A percentile compares a stretch with the other conserved stretches of the same genome.
Conservation (phyloP, 139 green algal genomes). For the Pycnococcus provasolii region DNA sequence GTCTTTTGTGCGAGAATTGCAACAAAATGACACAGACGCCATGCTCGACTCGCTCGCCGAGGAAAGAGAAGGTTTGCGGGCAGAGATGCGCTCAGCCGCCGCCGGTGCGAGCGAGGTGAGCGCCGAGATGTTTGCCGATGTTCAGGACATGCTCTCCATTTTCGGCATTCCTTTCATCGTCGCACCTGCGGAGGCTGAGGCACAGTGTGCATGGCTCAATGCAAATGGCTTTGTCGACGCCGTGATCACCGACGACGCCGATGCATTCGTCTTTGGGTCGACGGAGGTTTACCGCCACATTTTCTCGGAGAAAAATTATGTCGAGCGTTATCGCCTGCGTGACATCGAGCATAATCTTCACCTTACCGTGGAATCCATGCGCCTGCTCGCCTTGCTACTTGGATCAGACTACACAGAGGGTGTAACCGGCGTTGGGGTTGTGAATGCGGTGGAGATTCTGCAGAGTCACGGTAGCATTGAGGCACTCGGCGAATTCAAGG, state of each 20-base stretch:
- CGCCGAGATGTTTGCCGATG: conserved; percentile 14
- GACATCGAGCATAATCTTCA: conserved; percentile 78
- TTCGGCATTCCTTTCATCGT: conserved; percentile 97
- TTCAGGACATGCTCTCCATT: conserved; percentile 79
- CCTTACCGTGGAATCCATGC: conserved; percentile 37
- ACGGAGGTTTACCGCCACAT: conserved; percentile 67
- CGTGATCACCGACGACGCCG: conserved; percentile 94
- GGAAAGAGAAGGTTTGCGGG: background rate
- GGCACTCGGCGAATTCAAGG: background rate
- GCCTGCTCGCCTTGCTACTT: conserved; percentile 76
- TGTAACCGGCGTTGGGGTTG: conserved; percentile 12
- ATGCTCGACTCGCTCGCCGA: too few species aligned
- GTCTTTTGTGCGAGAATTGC: too few species aligned
- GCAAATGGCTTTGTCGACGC: conserved; percentile 75
- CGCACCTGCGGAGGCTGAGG: conserved; percentile 78
- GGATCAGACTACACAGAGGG: conserved; percentile 87
- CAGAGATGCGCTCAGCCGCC: background rate
- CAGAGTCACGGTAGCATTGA: background rate
- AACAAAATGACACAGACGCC: too few species aligned
- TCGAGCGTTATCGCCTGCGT: conserved; percentile 72
- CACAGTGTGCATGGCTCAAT: conserved; percentile 87
- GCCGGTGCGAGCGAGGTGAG: background rate
- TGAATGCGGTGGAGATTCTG: conserved; percentile 1
- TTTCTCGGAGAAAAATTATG: conserved; percentile 68
- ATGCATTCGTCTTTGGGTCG: conserved; percentile 94